Base-by-base conservation (phyloP, 2,329 filamentous ascomycete genomes). In the Amylocarpus encephaloides region DNA sequence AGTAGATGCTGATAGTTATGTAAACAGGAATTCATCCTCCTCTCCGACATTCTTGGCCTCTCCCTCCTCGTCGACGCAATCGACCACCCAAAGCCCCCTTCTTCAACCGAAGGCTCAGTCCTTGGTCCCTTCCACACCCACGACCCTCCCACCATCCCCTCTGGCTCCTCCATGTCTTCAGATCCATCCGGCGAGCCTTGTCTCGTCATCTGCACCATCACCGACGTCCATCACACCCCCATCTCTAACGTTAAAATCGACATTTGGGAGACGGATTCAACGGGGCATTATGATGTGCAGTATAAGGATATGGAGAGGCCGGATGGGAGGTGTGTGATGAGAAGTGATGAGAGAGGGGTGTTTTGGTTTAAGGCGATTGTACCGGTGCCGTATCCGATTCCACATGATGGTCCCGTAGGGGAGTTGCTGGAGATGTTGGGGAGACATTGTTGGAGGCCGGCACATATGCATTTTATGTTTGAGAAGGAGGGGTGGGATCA, bases 401-500 rank as follows among this genome's bases (percentile, higher is more conserved):
- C 88, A 1, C 76, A 88, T 60, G 88, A 95, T 68, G 88, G 87
- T 7, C 89, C 90, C 0, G 88, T 95, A 1, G 90, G 88, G 0
- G 79, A 82, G 67, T 65, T 93, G 58, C 69, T 93, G 60, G 70
- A 72, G 64, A 67, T 71, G 61, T 65, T 93, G 60, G 75, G 77
- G n/a, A 73, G 88, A n/a, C 88, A 93, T 70, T 81, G 82, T 49
- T 91, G 82, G 71, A 71, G 88, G 46, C 88, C 88, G 1, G 79
- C 82, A 16, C 88, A 93, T 67, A 79, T 92, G 74, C 88, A 93
- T 67, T 93, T 93, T 62, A 93, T 94, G 86, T 90, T 95, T 70
- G 80, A 84, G 64, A 90, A 88, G 72, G 68, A 75, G 32, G 86
- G 86, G 0, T 90, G 79, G 71, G 88, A 95, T 71, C 79, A 85